Percentiles rank a stretch among this genome's conserved stretches.
Evolutionary conservation across 78 protist genomes (phyloP).

Genomic region (Dictyostelium capitatum): DNA sequence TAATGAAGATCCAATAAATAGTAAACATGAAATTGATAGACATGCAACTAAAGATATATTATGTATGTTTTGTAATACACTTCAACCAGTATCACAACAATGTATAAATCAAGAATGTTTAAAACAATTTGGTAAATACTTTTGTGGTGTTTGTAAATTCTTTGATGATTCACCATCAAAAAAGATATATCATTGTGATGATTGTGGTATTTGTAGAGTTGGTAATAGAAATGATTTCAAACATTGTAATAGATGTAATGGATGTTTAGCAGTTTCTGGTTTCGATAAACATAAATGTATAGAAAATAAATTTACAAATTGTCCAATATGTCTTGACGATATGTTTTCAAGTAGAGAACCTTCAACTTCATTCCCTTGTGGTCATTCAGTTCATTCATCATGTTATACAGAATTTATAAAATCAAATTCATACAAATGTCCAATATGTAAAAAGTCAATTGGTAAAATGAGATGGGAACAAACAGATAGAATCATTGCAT

Average conservation of each 20-base stretch:
- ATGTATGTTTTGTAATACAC: slow-evolving; percentile 66
- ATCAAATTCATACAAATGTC: slow-evolving; percentile 51
- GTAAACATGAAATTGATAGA: slow-evolving; percentile 57
- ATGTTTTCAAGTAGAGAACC: slow-evolving; percentile 66
- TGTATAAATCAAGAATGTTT: slow-evolving; percentile 33
- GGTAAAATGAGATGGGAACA: slow-evolving; percentile 28
- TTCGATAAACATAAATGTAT: slow-evolving; percentile 78
- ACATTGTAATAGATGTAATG: slow-evolving; percentile 40
- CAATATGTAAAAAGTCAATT: slow-evolving; percentile 86
- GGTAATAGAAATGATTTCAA: slow-evolving; percentile 7
- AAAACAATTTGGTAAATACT: slow-evolving; percentile 38
- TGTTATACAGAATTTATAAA: slow-evolving; percentile 55
- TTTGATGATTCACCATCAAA: slow-evolving; percentile 54
- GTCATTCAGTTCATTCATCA: slow-evolving; percentile 79
- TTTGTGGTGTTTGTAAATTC: slow-evolving; percentile 51
- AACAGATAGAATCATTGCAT: slow-evolving; percentile 31
- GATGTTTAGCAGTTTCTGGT: neutral
- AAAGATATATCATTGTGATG: slow-evolving; percentile 34
- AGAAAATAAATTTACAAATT: slow-evolving; percentile 49
- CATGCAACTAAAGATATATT: slow-evolving; percentile 43
- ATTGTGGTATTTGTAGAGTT: slow-evolving; percentile 62
- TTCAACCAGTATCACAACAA: slow-evolving; percentile 46
- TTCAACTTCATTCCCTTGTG: slow-evolving; percentile 61
- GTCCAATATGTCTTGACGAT: slow-evolving; percentile 88
- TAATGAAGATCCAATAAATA: neutral